Evolutionary conservation across 257 asterid species (phyloP).

Genomic region (Solanum arcanum): DNA sequence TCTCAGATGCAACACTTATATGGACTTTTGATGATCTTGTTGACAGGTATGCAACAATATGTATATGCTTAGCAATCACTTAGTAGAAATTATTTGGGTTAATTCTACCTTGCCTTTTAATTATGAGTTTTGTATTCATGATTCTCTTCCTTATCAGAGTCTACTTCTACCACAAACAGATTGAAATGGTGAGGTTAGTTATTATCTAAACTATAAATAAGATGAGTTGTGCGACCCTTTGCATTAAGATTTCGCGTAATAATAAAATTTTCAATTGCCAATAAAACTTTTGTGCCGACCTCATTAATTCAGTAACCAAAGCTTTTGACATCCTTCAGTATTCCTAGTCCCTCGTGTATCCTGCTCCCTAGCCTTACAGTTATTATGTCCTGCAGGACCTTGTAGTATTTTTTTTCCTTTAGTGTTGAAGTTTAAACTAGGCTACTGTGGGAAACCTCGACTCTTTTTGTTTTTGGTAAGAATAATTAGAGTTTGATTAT

Average conservation of each 20-base stretch:
- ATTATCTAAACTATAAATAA: neutral
- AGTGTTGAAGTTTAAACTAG: neutral
- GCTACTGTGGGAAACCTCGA: neutral
- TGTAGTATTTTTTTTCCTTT: neutral
- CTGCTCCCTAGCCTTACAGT: neutral
- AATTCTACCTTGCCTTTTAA: neutral
- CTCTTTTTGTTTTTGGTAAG: neutral
- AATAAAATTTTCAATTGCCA: neutral
- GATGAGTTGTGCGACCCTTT: neutral
- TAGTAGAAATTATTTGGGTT: neutral
- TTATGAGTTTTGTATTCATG: neutral
- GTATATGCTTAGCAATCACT: neutral
- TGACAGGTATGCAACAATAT: conserved; percentile 39
- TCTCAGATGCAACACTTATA: conserved; percentile 35
- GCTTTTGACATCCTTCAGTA: neutral
- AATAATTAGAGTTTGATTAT: neutral
- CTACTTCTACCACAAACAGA: neutral
- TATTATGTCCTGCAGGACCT: neutral
- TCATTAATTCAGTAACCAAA: neutral
- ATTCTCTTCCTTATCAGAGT: neutral
- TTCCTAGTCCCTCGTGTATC: neutral
- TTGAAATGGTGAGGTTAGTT: neutral
- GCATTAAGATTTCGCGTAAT: neutral
- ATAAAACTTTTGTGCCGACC: neutral
- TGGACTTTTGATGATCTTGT: conserved; percentile 61